A percentile compares a stretch with the other conserved stretches of the same genome.
phyloP scores from a whole-genome alignment of 2,329 filamentous ascomycete species.

The Metarhizium album region DNA sequence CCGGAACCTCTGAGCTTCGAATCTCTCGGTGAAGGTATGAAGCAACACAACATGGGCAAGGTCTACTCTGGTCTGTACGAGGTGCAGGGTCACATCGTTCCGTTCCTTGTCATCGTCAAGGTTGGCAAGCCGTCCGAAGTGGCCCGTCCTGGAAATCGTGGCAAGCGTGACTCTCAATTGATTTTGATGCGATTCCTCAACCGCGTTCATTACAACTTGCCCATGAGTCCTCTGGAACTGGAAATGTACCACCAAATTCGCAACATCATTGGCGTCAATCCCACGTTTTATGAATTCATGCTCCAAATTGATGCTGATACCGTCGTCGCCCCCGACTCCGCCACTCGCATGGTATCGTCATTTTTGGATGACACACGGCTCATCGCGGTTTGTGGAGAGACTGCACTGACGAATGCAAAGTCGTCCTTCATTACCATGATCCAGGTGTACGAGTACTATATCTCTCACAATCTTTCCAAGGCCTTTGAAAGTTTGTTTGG shows the following conservation, averaged over 20 bases:
- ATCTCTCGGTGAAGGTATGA: conserved; percentile 86
- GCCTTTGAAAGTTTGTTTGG: conserved; percentile 96
- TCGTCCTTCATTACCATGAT: conserved; percentile 96
- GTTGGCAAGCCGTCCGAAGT: conserved; percentile 97
- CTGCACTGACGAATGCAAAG: conserved; percentile 84
- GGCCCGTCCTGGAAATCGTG: conserved; percentile 87
- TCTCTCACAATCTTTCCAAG: conserved; percentile 93
- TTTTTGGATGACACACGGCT: conserved; percentile 87
- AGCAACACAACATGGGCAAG: conserved; percentile 99
- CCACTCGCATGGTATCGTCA: conserved; percentile 80
- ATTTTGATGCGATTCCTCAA: conserved; percentile 98
- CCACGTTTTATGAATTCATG: conserved; percentile 95
- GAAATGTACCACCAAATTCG: conserved; percentile 98
- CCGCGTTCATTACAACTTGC: conserved; percentile 91
- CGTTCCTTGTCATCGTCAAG: conserved; percentile 94
- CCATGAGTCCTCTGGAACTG: conserved; percentile 93
- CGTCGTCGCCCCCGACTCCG: conserved; percentile 79
- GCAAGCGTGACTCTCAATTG: conserved; percentile 99
- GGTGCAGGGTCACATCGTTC: conserved; percentile 94
- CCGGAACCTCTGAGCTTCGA: conserved; percentile 96
- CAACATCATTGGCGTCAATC: conserved; percentile 97
- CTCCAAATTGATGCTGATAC: conserved; percentile 97
- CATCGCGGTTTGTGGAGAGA: conserved; percentile 94
- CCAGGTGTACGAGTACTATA: conserved; percentile 99
- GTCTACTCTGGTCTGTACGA: conserved; percentile 97